A percentile compares a stretch with the other conserved stretches of the same genome.
Evolutionary conservation across 2,329 filamentous ascomycete genomes (phyloP).

Genomic region (Balansia obtecta): DNA sequence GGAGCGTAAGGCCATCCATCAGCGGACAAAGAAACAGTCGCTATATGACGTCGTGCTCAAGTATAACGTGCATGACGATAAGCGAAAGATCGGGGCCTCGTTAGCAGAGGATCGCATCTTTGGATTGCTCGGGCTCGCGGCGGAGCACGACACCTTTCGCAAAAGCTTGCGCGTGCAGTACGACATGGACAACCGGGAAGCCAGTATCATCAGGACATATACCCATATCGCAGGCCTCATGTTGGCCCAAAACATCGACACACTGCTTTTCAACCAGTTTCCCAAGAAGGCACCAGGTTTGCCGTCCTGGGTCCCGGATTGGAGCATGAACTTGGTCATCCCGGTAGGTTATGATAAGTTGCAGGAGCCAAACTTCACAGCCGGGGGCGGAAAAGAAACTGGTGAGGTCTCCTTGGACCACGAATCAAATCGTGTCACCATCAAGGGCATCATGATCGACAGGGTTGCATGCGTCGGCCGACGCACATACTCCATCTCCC

Average conservation of each 20-base stretch:
- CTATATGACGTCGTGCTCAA: conserved; percentile 17
- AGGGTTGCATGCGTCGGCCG: conserved; percentile 12
- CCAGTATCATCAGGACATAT: conserved; percentile 7
- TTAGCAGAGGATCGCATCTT: conserved; percentile 20
- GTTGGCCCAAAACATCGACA: conserved; percentile 13
- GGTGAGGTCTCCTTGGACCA: conserved; percentile 3
- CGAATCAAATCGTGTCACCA: conserved; percentile 5
- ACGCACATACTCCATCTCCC: conserved; percentile 5
- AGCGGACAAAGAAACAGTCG: conserved; percentile 4
- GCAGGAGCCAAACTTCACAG: conserved; percentile 11
- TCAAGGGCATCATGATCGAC: conserved; percentile 13
- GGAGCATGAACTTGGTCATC: conserved; percentile 16
- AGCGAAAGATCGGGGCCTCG: conserved; percentile 14
- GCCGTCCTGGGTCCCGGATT: conserved; percentile 24
- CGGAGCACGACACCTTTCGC: conserved; percentile 10
- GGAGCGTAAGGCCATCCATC: conserved; percentile 19
- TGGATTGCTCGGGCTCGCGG: conserved; percentile 18
- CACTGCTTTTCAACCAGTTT: conserved; percentile 18
- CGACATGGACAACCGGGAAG: not conserved
- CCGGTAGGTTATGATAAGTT: conserved; percentile 15
- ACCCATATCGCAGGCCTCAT: conserved; percentile 12
- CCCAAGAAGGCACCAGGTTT: conserved; percentile 11
- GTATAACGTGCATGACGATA: conserved; percentile 17
- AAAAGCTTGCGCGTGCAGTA: conserved; percentile 9
- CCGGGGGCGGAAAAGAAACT: conserved; percentile 10